Conservation (phyloP, 2,329 filamentous ascomycete species). For the Aspergillus tanneri region DNA sequence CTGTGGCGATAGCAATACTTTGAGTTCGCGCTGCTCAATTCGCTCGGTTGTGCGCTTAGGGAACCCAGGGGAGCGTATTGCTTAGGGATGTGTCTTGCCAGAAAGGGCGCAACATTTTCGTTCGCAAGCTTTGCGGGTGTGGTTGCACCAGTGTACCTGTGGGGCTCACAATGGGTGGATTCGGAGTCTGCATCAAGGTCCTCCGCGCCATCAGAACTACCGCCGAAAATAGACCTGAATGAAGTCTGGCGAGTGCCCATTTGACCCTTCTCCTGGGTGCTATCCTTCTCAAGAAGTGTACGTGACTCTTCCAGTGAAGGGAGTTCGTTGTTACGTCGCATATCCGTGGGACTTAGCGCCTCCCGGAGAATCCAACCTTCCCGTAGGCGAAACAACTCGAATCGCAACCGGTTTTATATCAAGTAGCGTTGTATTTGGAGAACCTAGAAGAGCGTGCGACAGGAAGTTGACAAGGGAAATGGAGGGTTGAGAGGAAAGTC, state of each 20-base stretch:
- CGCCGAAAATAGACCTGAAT: conserved; percentile 24
- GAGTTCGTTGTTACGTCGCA: background rate
- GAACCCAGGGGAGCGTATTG: conserved; percentile 76
- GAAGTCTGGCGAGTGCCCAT: conserved; percentile 8
- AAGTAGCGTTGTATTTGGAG: no score
- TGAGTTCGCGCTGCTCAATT: conserved; percentile 63
- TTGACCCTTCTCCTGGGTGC: background rate
- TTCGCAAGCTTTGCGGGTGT: conserved; percentile 63
- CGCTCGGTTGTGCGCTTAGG: conserved; percentile 21
- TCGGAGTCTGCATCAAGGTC: conserved; percentile 24
- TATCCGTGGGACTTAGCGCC: background rate
- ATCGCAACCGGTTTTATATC: background rate
- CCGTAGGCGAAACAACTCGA: background rate
- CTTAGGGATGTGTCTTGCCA: conserved; percentile 84
- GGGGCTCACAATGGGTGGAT: conserved; percentile 23
- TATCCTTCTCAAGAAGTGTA: background rate
- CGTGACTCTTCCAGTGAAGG: conserved; percentile 4
- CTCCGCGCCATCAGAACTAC: conserved; percentile 15
- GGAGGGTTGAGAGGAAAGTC: background rate
- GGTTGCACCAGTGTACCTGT: conserved; percentile 37
- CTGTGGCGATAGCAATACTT: conserved; percentile 95
- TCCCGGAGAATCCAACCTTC: no score
- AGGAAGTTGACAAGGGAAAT: no score
- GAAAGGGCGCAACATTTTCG: conserved; percentile 80
- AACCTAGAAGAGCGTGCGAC: no score